phyloP scores from a whole-genome alignment of 768 basidiomycete species.

The Suillus alpinus region DNA sequence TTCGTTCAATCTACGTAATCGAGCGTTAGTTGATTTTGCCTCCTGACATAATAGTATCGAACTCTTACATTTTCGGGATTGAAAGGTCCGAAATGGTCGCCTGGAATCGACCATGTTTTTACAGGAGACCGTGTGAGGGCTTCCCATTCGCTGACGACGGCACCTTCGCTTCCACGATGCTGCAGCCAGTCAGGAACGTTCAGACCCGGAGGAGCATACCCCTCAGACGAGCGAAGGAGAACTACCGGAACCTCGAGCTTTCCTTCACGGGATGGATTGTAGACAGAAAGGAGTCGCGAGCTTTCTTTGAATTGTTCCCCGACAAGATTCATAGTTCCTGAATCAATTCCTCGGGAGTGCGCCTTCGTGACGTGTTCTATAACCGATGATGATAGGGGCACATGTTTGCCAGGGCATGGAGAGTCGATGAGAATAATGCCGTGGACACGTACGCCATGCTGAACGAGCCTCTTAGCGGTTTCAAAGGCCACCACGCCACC shows the following conservation, averaged over 20 bases:
- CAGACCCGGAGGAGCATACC: conserved; percentile 34
- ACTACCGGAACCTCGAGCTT: conserved; percentile 37
- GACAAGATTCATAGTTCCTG: conserved; percentile 36
- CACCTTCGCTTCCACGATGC: conserved; percentile 36
- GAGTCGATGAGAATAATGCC: conserved; percentile 70
- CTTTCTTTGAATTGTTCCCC: conserved; percentile 50
- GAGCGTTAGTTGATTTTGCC: not conserved
- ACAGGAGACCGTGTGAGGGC: conserved; percentile 34
- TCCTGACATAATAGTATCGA: not conserved
- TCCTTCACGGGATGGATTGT: conserved; percentile 33
- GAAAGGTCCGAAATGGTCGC: conserved; percentile 66
- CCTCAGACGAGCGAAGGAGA: conserved; percentile 52
- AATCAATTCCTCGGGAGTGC: conserved; percentile 23
- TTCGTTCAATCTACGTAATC: conserved; percentile 13
- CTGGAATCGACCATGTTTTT: conserved; percentile 54
- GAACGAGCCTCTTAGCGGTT: conserved; percentile 46
- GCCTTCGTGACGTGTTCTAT: conserved; percentile 46
- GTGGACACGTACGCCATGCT: conserved; percentile 39
- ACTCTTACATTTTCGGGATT: conserved; percentile 45
- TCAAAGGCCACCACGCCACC: conserved; percentile 75
- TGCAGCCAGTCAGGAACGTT: conserved; percentile 51
- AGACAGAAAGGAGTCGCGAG: conserved; percentile 44
- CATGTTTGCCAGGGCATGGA: conserved; percentile 52
- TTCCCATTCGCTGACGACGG: conserved; percentile 47
- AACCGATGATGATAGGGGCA: conserved; percentile 49